Conservation (phyloP, 1,284 basidiomycete species). For the Macrocybe sp. region DNA sequence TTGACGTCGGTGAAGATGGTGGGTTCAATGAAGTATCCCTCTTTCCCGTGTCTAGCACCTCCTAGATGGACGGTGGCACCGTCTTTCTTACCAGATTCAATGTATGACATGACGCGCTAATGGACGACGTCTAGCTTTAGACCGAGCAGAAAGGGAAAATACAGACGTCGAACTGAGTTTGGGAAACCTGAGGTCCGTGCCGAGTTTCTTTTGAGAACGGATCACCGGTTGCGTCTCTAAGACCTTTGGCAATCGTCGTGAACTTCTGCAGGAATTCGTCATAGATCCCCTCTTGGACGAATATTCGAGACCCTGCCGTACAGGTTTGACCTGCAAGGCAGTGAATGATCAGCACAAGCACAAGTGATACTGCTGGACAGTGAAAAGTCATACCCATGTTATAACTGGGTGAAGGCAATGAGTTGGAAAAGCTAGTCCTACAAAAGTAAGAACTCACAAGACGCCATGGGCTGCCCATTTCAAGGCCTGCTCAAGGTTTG, state of each 20-base stretch:
- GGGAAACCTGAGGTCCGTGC: slow-evolving; percentile 39
- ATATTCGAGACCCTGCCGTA: slow-evolving; percentile 76
- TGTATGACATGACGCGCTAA: slow-evolving; percentile 60
- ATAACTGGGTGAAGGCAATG: too few relatives aligned
- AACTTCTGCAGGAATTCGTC: slow-evolving; percentile 68
- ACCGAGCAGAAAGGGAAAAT: neutral
- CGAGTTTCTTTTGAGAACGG: slow-evolving; percentile 62
- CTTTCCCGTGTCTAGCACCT: slow-evolving; percentile 68
- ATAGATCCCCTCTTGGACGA: slow-evolving; percentile 80
- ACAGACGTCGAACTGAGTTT: slow-evolving; percentile 36
- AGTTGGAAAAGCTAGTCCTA: slow-evolving; percentile 27
- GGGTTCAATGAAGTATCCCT: slow-evolving; percentile 77
- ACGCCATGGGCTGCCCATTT: slow-evolving; percentile 73
- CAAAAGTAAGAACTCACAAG: slow-evolving; percentile 60
- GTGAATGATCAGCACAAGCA: neutral
- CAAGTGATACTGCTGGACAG: too few relatives aligned
- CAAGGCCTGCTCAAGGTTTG: slow-evolving; percentile 71
- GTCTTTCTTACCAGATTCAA: slow-evolving; percentile 76
- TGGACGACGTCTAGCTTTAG: too few relatives aligned
- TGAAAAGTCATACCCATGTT: too few relatives aligned
- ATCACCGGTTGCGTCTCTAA: slow-evolving; percentile 55
- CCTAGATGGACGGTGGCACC: slow-evolving; percentile 83
- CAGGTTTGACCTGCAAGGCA: neutral
- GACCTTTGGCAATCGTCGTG: slow-evolving; percentile 47
- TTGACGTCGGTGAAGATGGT: slow-evolving; percentile 83